These are phyloP conservation scores for Bauhinia variegata DNA, from an alignment of 306 rosid genomes.

Conservation along the genomic window DNA sequence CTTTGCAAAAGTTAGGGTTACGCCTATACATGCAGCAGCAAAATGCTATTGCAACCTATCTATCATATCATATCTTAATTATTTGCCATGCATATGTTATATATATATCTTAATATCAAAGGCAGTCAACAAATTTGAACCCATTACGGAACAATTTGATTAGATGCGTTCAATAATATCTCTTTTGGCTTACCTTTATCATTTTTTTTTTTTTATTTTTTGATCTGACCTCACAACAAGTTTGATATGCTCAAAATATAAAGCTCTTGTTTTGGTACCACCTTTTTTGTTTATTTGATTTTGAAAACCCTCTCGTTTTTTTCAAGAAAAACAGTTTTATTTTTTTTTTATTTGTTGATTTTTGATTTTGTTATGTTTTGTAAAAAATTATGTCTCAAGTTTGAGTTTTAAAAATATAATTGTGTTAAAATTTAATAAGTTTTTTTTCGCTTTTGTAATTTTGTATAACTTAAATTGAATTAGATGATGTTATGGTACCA, in stretches of 20 bases:
- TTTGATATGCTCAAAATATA: conserved; percentile 5
- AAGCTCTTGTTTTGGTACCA: neutral
- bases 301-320: too few species aligned
- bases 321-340: too few species aligned
- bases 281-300: neutral
- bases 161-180: conserved; percentile 27
- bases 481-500: too few species aligned
- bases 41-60: neutral
- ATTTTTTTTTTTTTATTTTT: too few species aligned
- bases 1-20: conserved; percentile 39
- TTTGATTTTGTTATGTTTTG: too few species aligned
- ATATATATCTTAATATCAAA: conserved; percentile 29
- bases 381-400: too few species aligned
- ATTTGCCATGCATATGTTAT: too few species aligned
- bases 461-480: too few species aligned
- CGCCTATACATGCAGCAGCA: conserved; percentile 33
- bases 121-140: conserved; percentile 46
- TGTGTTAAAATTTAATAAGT: too few species aligned
- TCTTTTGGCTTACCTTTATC: conserved; percentile 14
- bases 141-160: conserved; percentile 43
- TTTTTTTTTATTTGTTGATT: too few species aligned
- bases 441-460: too few species aligned
- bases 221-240: conserved; percentile 16
- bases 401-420: too few species aligned
- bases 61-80: neutral